phyloP scores from a whole-genome alignment of 1,139 yeast genomes.

The Pichia sp. region DNA sequence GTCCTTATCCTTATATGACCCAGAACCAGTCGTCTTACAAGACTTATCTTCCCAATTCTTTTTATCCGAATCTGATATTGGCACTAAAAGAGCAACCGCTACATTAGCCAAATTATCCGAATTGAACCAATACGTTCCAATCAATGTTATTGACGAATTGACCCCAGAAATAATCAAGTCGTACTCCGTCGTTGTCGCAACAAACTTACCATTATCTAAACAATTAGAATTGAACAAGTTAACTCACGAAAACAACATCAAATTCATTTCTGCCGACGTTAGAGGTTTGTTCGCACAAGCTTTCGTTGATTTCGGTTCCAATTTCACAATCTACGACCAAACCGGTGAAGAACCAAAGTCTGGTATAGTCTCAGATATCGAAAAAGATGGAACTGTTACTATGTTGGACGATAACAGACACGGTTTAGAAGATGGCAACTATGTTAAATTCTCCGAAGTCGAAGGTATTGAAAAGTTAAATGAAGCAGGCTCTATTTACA shows the following conservation, averaged over 20 bases:
- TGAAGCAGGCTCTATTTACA: slow-evolving; percentile 61
- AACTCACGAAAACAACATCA: slow-evolving; percentile 72
- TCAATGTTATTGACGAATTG: slow-evolving; percentile 60
- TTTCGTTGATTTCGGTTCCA: slow-evolving; percentile 87
- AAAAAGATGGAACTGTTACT: slow-evolving; percentile 86
- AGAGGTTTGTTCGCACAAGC: slow-evolving; percentile 87
- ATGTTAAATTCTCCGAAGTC: slow-evolving; percentile 84
- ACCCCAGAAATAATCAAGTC: slow-evolving; percentile 49
- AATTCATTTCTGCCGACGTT: slow-evolving; percentile 77
- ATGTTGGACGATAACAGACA: slow-evolving; percentile 92
- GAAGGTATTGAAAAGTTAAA: slow-evolving; percentile 69
- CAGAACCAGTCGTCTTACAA: slow-evolving; percentile 57
- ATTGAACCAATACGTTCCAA: slow-evolving; percentile 87
- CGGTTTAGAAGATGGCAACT: slow-evolving; percentile 90
- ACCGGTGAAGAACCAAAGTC: slow-evolving; percentile 91
- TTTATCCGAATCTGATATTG: slow-evolving; percentile 66
- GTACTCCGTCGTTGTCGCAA: slow-evolving; percentile 81
- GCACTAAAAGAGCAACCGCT: slow-evolving; percentile 71
- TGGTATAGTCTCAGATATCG: slow-evolving; percentile 89
- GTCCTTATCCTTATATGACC: slow-evolving; percentile 85
- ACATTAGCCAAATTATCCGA: slow-evolving; percentile 70
- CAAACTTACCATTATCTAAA: slow-evolving; percentile 71
- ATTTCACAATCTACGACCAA: slow-evolving; percentile 76
- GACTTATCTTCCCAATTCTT: slow-evolving; percentile 93
- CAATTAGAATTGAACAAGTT: slow-evolving; percentile 73